Evolutionary conservation across 352 stramenopile genomes (phyloP), one percentile per base, ranked within the genome.

Genomic region (Poterioochromonas sp.): DNA sequence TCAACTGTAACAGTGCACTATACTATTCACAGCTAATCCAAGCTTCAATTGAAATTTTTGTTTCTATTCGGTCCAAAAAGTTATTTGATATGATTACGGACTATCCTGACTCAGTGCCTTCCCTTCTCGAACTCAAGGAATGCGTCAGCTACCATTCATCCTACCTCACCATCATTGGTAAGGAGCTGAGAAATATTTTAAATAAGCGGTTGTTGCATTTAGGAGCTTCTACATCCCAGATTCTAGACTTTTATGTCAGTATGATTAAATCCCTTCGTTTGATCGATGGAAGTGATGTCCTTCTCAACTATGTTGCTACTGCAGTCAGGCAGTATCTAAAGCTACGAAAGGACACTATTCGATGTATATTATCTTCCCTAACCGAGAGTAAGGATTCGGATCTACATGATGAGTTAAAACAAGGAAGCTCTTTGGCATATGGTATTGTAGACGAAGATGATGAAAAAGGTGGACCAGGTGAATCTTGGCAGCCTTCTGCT

Each of bases 71-170:
- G 49, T 63, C 43, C 0, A 35, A 84, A 37, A 90, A 98, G 84
- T 80, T 98, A 15, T 98, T 98, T 84, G 92, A 98, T 70, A 94
- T 98, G 41, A 94, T 98, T 73, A 92, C 93, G 15, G 93, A 97
- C 70, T 98, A 94, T 83, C 94, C 95, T 0, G 93, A 98, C 81
- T 97, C 90, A 77, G 87, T 84, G 20, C 81, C 86, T 1, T 88
- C 89, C 0, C 82, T 93, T 0, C 34, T 78, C 26, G 89, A 94
- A 80, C 81, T 94, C 0, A 82, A 83, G 43, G 78, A 83, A 54
- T 58, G 47, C 26, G 47, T 58, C 15, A 41, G 32, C 39, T 11
- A 71, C 8, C 3, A 8, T 71, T 15, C 3, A 44, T 18, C 39
- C 12, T 49, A 49, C 26, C 11, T 1, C 18, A 35, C 8, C 29